Conservation (phyloP, 768 basidiomycete species). For the Phylloporus sp. region DNA sequence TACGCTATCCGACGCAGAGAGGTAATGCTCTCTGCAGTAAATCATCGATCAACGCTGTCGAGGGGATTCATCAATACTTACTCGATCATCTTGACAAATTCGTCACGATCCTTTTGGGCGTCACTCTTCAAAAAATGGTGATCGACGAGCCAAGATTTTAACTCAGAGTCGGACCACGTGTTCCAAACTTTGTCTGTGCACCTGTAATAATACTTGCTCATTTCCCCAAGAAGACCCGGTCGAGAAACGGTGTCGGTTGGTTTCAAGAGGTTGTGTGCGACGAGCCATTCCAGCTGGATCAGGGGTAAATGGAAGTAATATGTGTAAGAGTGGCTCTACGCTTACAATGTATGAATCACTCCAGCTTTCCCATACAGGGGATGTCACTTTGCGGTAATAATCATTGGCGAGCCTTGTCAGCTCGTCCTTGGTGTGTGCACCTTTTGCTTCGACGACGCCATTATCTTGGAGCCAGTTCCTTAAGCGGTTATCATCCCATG, state of each 20-base stretch:
- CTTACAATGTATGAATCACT: constrained; percentile 77
- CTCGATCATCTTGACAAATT: constrained; percentile 71
- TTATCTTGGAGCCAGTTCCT: constrained; percentile 71
- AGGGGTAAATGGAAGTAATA: neutral
- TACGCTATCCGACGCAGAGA: constrained; percentile 53
- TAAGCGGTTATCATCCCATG: constrained; percentile 81
- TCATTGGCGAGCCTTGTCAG: constrained; percentile 65
- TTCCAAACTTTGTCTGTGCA: constrained; percentile 51
- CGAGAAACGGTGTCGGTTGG: constrained; percentile 49
- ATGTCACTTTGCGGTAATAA: constrained; percentile 57
- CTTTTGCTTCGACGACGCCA: constrained; percentile 63
- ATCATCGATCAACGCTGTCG: neutral
- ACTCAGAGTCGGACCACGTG: constrained; percentile 74
- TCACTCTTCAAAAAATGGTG: constrained; percentile 72
- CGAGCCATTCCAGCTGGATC: constrained; percentile 75
- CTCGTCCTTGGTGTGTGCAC: constrained; percentile 53
- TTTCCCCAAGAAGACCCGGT: constrained; percentile 55
- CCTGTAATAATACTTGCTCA: constrained; percentile 78
- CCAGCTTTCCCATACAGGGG: constrained; percentile 83
- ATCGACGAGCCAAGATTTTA: constrained; percentile 76
- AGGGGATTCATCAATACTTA: constrained; percentile 29
- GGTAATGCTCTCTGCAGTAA: constrained; percentile 60
- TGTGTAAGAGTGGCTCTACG: neutral
- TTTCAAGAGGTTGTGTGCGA: constrained; percentile 70
- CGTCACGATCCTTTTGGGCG: constrained; percentile 62